Evolutionary conservation across 305 asterid species (phyloP), one percentile per base, ranked within the genome.

Genomic region (Fraxinus latifolia): DNA sequence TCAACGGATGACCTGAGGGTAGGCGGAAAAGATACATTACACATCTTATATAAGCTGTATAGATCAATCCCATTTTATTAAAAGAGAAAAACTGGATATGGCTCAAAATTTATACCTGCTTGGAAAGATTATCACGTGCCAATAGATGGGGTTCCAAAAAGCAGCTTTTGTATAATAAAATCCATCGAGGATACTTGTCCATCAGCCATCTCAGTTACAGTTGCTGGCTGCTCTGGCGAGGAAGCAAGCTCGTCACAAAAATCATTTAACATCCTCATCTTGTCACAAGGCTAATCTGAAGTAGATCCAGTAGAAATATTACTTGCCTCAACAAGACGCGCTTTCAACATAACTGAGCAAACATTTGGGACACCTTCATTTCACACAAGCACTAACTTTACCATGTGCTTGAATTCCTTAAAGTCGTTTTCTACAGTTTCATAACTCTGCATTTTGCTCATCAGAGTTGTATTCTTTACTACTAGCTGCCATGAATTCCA

Each of bases 401-500:
- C 11, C 1, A 7, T 55, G 23, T 55, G 25, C 27, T 55, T 6
- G 2, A 55, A 19, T 55, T 15, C 23, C 67, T 55, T 19, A 4
- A 15, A 4, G 8, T 55, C 27, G 11, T 55, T 19, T 15, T 55
- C 67, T 6, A 55, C 25, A 55, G 11, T 17, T 55, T 17, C 58
- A 47, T 3, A 14, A 6, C 27, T 55, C 67, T 55, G 67, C 67
- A 58, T 58, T 58, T 58, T 58, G 70, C 70, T 58, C 31, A 58
- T 17, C 27, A 0, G 12, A 1, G 70, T 21, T 19, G 70, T 58
- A 58, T 21, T 58, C 70, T 58, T 78, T 47, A 78, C 82, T 83
- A 65, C 82, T 75, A 42, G 70, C 70, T 19, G 70, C 89, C 88
- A 81, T 77, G 83, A 85, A 39, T 82, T 89, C 84, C 91, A 86